Evolutionary conservation across 768 basidiomycete genomes (phyloP), one percentile per base, ranked within the genome.

Genomic region (Lactifluus echinatus): DNA sequence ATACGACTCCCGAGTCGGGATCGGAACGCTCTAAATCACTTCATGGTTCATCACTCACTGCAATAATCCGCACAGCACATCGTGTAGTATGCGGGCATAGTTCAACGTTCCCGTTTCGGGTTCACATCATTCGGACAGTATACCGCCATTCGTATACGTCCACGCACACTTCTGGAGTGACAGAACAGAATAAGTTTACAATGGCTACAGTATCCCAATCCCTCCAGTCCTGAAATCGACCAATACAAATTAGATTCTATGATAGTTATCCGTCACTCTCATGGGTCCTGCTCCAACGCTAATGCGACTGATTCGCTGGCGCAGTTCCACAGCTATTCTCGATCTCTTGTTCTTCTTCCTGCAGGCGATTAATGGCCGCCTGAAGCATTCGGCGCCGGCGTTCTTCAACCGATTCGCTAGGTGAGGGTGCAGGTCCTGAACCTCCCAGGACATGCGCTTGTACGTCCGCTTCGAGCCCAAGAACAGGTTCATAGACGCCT

Each of bases 321-420:
- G 63, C 68, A 42, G 85, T 88, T 24, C 86, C 87, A 69, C 87
- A 89, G 53, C 79, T 80, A 43, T 80, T 73, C 66, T 89, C 87
- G 17, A 88, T 67, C 59, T 87, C 83, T 63, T 88, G 81, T 54
- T 89, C 87, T 62, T 87, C 81, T 61, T 73, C 78, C 64, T 71
- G 73, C 55, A 88, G 65, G 28, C 88, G 77, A 26, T 69, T 73
- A 69, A 81, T 76, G 1, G 85, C 80, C 14, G 88, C 88, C 12
- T 81, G 78, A 34, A 86, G 66, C 46, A 81, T 66, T 50, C 76
- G 74, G 43, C 70, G 69, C 40, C 88, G 71, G 34, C 83, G 73
- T 33, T 85, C 85, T 60, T 85, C 82, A 2, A 65, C 64, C 0
- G 83, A 78, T 58, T 86, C 82, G 1, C 54, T 53, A 2, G 55